These are phyloP conservation scores for Lactarius deliciosus DNA, from an alignment of 768 basidiomycete genomes.

Conservation along the genomic window DNA sequence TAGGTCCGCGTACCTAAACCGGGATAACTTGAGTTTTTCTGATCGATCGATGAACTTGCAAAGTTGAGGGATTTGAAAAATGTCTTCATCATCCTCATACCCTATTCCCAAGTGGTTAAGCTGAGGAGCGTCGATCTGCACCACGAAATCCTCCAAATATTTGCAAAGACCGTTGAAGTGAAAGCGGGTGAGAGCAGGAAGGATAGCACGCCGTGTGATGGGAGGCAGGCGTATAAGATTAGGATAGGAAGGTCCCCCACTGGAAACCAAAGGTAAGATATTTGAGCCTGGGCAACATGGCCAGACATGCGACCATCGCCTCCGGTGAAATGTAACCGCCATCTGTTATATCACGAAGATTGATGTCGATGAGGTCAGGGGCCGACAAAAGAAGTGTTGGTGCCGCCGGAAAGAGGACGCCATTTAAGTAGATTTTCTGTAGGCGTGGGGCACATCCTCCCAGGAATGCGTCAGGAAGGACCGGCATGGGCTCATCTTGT, in stretches of 20 bases:
- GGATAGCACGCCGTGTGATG: not conserved
- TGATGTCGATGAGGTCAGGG: not conserved
- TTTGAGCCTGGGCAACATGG: not conserved
- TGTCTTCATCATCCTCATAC: not conserved
- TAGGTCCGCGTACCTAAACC: not conserved
- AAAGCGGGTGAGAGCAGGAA: not conserved
- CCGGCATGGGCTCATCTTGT: not conserved
- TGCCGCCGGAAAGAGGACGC: not conserved
- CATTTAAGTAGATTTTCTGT: not conserved
- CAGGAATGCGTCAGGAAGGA: not conserved
- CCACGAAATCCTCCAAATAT: not conserved
- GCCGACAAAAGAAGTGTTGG: not conserved
- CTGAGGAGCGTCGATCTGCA: constrained; percentile 2
- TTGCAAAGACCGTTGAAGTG: not conserved
- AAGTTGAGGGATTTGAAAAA: not conserved
- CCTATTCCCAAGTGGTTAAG: not conserved
- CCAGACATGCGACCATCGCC: not conserved
- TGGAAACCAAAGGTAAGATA: not conserved
- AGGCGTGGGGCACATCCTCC: not conserved
- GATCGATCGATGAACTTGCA: not conserved
- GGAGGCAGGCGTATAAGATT: not conserved
- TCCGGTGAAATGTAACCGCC: not conserved
- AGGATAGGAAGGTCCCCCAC: not conserved
- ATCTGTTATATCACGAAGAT: not conserved
- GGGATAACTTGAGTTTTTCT: not conserved